A percentile compares a stretch with the other conserved stretches of the same genome.
phyloP scores from a whole-genome alignment of 2,329 filamentous ascomycete genomes.

The Stemphylium lycopersici region DNA sequence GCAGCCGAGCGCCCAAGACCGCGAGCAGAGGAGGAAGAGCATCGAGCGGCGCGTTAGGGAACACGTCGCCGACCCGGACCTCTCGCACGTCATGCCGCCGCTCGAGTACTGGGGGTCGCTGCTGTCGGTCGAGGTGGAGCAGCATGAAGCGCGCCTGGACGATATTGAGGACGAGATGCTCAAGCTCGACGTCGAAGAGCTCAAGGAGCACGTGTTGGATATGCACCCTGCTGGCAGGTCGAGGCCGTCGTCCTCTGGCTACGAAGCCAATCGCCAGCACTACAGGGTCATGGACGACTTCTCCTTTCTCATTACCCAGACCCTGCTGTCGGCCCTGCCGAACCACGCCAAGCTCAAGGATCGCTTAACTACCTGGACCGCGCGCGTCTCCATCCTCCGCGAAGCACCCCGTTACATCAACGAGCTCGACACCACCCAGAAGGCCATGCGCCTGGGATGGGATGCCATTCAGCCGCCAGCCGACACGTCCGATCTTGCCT shows the following conservation, averaged over 20 bases:
- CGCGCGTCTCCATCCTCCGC: conserved; percentile 75
- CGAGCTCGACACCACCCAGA: conserved; percentile 68
- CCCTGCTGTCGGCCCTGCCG: conserved; percentile 86
- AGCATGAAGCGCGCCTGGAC: conserved; percentile 75
- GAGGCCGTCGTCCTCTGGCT: conserved; percentile 54
- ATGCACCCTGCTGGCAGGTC: conserved; percentile 66
- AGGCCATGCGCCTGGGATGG: conserved; percentile 71
- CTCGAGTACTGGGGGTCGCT: conserved; percentile 73
- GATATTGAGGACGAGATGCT: conserved; percentile 74
- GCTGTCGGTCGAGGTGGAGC: conserved; percentile 65
- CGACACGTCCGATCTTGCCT: conserved; percentile 41
- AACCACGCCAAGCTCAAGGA: conserved; percentile 75
- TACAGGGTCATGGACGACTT: conserved; percentile 85
- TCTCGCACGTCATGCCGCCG: conserved; percentile 26
- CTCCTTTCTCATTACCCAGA: conserved; percentile 87
- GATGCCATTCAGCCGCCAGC: conserved; percentile 59
- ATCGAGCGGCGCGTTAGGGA: conserved; percentile 42
- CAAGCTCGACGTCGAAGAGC: conserved; percentile 77
- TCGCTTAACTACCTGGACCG: conserved; percentile 78
- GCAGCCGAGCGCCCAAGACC: conserved; percentile 40
- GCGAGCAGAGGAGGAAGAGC: conserved; percentile 37
- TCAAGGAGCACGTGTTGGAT: conserved; percentile 85
- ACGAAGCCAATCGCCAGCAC: conserved; percentile 42
- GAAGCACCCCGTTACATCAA: conserved; percentile 72
- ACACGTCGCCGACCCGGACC: conserved; percentile 35